phyloP scores from a whole-genome alignment of 2,329 filamentous ascomycete species.

The Botrytis fragariae region DNA sequence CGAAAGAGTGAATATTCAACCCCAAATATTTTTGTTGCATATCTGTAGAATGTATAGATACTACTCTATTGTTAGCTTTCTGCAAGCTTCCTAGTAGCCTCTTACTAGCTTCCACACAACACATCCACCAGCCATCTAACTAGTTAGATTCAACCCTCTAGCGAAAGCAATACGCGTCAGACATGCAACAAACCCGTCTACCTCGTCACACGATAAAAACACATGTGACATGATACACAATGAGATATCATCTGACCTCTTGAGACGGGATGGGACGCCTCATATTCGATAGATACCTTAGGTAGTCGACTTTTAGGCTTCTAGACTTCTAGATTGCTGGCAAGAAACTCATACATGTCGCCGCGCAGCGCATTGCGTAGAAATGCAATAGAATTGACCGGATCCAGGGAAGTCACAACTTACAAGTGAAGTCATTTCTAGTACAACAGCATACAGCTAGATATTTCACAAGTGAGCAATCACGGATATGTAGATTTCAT shows the following conservation, averaged over 20 bases:
- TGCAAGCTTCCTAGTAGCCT: not conserved
- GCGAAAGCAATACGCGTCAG: not conserved
- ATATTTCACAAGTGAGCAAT: not conserved
- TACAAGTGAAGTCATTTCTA: not conserved
- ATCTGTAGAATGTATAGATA: not conserved
- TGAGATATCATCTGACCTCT: not conserved
- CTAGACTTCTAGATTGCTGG: not conserved
- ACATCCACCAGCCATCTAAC: not conserved
- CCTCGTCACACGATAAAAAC: no score
- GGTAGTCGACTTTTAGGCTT: not conserved
- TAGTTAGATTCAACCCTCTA: not conserved
- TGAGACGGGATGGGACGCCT: not conserved
- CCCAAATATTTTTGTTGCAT: not conserved
- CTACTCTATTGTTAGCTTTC: not conserved
- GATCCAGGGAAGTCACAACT: not conserved
- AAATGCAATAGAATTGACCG: not conserved
- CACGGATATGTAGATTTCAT: not conserved
- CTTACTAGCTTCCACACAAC: not conserved
- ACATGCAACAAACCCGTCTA: not conserved
- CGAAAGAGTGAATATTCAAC: not conserved
- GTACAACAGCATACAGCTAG: rapidly evolving
- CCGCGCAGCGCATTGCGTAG: not conserved
- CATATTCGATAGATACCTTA: not conserved
- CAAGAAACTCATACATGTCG: not conserved
- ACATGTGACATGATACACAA: not conserved